These are phyloP conservation scores for Umbelopsis sp. DNA, from an alignment of 192 early-diverging fungal species.

Conservation along the genomic window DNA sequence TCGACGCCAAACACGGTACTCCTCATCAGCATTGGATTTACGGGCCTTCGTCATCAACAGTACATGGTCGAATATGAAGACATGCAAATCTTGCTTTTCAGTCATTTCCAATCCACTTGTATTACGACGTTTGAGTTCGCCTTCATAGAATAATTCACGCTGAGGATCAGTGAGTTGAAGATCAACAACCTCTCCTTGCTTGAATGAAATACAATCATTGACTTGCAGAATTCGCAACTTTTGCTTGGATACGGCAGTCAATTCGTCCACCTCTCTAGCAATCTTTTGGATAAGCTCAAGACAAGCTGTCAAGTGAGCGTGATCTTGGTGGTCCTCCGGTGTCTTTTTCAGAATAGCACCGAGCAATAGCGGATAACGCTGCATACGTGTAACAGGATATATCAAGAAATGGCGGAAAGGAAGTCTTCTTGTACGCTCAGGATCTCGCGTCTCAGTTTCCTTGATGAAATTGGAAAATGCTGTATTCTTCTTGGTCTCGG, in stretches of 20 bases:
- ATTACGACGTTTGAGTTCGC: constrained; percentile 64
- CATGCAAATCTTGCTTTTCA: constrained; percentile 71
- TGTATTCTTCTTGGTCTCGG: constrained; percentile 69
- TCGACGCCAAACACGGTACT: constrained; percentile 63
- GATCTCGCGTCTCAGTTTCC: constrained; percentile 29
- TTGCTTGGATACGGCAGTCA: constrained; percentile 20
- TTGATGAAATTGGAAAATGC: constrained; percentile 76
- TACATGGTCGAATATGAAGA: constrained; percentile 91
- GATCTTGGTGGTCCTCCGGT: constrained; percentile 78
- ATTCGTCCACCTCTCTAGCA: constrained; percentile 19
- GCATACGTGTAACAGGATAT: constrained; percentile 82
- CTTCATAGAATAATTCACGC: constrained; percentile 76
- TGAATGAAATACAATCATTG: constrained; percentile 32
- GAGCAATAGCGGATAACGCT: constrained; percentile 85
- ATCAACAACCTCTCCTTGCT: constrained; percentile 56
- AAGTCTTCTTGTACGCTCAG: constrained; percentile 28
- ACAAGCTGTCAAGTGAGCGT: constrained; percentile 53
- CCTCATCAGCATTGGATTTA: constrained; percentile 62
- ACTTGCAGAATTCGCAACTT: constrained; percentile 24
- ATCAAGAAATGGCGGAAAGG: constrained; percentile 54
- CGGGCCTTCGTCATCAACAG: constrained; percentile 69
- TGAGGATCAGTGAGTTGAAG: constrained; percentile 72
- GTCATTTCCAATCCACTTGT: constrained; percentile 39
- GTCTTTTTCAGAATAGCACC: constrained; percentile 83
- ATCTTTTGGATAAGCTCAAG: constrained; percentile 22